These are phyloP conservation scores for Penicillium coffeae DNA, from an alignment of 495 filamentous ascomycete genomes.

Conservation along the genomic window DNA sequence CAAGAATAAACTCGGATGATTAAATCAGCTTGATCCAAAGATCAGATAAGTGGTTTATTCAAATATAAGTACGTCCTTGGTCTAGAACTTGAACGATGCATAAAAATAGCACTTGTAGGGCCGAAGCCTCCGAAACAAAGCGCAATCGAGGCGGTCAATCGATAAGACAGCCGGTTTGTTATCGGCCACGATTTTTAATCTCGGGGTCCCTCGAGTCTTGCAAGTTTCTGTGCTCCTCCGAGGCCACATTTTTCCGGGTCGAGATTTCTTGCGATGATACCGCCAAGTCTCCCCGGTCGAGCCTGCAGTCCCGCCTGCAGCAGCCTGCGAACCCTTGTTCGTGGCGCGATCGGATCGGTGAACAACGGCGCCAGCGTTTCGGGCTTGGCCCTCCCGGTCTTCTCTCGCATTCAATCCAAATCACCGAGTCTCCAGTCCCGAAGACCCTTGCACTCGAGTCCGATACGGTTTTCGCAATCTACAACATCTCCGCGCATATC, in stretches of 20 bases:
- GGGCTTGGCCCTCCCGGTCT: constrained; percentile 2
- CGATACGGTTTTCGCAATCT: constrained; percentile 6
- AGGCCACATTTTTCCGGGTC: constrained; percentile 4
- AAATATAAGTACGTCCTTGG: no score
- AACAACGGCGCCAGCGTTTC: constrained; percentile 4
- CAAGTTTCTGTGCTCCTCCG: constrained; percentile 2
- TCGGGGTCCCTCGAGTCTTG: constrained; percentile 6
- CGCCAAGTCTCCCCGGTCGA: constrained; percentile 29
- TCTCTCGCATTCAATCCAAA: constrained; percentile 2
- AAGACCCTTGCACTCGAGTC: constrained; percentile 30
- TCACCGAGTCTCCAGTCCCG: constrained; percentile 6
- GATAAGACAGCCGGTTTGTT: constrained; percentile 14
- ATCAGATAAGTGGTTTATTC: no score
- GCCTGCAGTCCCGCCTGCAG: constrained; percentile 41
- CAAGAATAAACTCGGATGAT: no score
- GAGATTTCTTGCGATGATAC: constrained; percentile 24
- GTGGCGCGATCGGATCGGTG: constrained; percentile 17
- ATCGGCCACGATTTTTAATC: constrained; percentile 21
- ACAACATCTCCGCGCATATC: constrained; percentile 30
- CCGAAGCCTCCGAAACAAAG: no score
- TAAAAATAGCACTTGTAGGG: no score
- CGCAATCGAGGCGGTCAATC: constrained; percentile 3
- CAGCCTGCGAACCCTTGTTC: constrained; percentile 26
- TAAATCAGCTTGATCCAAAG: no score
- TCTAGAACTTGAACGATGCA: no score